Evolutionary conservation across 495 filamentous ascomycete species (phyloP).

Genomic region (Penicillium taxi): DNA sequence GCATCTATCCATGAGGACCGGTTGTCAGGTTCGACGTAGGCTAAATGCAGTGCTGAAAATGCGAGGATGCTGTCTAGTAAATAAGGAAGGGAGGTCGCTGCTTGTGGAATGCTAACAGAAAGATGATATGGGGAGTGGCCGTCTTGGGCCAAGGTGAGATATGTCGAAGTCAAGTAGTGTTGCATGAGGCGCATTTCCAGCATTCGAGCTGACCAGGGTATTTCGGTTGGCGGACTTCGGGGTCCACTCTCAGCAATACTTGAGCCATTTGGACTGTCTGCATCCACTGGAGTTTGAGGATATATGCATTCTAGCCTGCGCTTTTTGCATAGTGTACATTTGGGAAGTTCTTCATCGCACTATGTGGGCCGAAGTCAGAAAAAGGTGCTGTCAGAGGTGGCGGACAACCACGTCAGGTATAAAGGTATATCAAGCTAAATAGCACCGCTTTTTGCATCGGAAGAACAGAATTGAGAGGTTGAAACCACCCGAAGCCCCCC

Average conservation of each 20-base stretch:
- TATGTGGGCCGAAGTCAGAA: conserved; percentile 7
- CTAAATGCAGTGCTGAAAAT: conserved; percentile 40
- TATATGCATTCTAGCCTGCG: conserved; percentile 32
- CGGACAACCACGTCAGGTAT: too few species aligned
- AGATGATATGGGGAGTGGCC: conserved; percentile 29
- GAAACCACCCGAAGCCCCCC: too few species aligned
- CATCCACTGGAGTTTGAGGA: conserved; percentile 22
- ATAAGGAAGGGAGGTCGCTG: conserved; percentile 37
- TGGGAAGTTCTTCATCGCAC: conserved; percentile 33
- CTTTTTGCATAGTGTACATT: conserved; percentile 30
- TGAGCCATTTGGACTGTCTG: conserved; percentile 18
- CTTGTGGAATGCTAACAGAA: conserved; percentile 33
- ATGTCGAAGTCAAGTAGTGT: conserved; percentile 31
- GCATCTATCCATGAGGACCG: conserved; percentile 25
- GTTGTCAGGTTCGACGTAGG: conserved; percentile 25
- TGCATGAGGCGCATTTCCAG: conserved; percentile 36
- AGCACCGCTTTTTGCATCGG: too few species aligned
- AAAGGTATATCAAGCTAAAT: too few species aligned
- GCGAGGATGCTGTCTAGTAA: conserved; percentile 42
- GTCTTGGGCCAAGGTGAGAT: conserved; percentile 23
- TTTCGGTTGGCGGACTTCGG: conserved; percentile 2
- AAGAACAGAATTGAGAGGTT: too few species aligned
- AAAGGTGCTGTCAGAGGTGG: conserved; percentile 4
- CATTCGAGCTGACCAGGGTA: conserved; percentile 21
- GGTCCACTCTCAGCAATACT: conserved; percentile 12